Evolutionary conservation across 371 early-diverging fungal genomes (phyloP).

Genomic region (Funneliformis caledonium): DNA sequence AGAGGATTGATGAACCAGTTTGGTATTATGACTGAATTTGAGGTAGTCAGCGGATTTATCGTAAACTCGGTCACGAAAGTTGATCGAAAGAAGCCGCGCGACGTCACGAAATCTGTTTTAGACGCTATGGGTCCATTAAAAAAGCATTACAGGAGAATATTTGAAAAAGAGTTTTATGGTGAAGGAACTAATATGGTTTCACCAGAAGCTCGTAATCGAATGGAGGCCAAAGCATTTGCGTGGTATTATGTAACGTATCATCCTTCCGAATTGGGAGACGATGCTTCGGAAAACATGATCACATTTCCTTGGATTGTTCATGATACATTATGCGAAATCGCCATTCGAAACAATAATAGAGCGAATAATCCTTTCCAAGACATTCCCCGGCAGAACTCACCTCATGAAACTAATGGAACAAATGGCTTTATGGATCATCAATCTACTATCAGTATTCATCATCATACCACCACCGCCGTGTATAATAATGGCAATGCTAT

Average conservation of each 20-base stretch:
- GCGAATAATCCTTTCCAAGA: neutral
- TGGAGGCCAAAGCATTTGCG: conserved; percentile 65
- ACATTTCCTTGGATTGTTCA: conserved; percentile 72
- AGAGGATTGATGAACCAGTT: conserved; percentile 68
- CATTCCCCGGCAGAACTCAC: neutral
- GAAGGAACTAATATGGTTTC: conserved; percentile 34
- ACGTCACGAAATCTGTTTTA: conserved; percentile 55
- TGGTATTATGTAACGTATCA: conserved; percentile 82
- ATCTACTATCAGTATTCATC: too few species aligned
- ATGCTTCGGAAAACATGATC: conserved; percentile 47
- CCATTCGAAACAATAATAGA: conserved; percentile 1
- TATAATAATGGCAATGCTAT: neutral
- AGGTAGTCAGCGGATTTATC: conserved; percentile 52
- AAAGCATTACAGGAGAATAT: conserved; percentile 49
- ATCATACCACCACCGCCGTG: too few species aligned
- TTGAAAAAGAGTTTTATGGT: conserved; percentile 54
- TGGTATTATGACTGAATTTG: conserved; percentile 59
- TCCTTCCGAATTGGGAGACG: conserved; percentile 32
- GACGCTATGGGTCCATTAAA: conserved; percentile 51
- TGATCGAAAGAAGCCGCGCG: conserved; percentile 44
- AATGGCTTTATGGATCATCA: neutral
- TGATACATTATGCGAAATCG: conserved; percentile 59
- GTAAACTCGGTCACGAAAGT: conserved; percentile 23
- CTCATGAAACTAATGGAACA: neutral
- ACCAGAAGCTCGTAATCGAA: conserved; percentile 41